Evolutionary conservation across 768 basidiomycete genomes (phyloP), one percentile per base, ranked within the genome.

Genomic region (Sporobolomyces roseus): DNA sequence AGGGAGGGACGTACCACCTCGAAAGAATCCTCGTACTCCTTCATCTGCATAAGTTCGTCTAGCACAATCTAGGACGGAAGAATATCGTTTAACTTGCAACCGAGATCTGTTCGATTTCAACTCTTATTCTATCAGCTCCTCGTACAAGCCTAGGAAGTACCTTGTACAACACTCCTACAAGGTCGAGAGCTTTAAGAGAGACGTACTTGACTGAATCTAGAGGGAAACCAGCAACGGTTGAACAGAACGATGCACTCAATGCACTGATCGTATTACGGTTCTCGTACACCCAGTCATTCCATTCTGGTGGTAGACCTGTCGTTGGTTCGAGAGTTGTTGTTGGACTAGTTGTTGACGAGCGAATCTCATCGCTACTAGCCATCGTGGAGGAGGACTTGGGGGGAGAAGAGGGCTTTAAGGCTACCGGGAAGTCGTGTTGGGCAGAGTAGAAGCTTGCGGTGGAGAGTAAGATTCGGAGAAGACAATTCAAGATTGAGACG

Each of bases 131-230:
- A 33, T 12, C 19, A n/a, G n/a, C n/a, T n/a, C n/a, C n/a, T n/a
- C n/a, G n/a, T n/a, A n/a, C n/a, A n/a, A n/a, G n/a, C n/a, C n/a
- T n/a, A n/a, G n/a, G n/a, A n/a, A n/a, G n/a, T n/a, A n/a, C n/a
- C n/a, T n/a, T n/a, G n/a, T n/a, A n/a, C n/a, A n/a, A n/a, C n/a
- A n/a, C n/a, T n/a, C n/a, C n/a, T 75, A 21, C 74, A 73, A 4
- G 78, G 75, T 21, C 80, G 84, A 75, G 82, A 21, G 19, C 10
- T 9, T 9, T 41, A 17, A 9, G 9, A 17, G 38, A 17, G 19
- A 29, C 94, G 86, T 12, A 93, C 81, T 98, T 98, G 80, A 98
- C 84, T 62, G 89, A 91, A 79, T 98, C 94, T 81, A 97, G 81
- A 87, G 93, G 75, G 61, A 71, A 74, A 46, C 93, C 93, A 64